Evolutionary conservation across 2,329 filamentous ascomycete genomes (phyloP), one percentile per base, ranked within the genome.

Genomic region (Knoxdaviesia capensis): DNA sequence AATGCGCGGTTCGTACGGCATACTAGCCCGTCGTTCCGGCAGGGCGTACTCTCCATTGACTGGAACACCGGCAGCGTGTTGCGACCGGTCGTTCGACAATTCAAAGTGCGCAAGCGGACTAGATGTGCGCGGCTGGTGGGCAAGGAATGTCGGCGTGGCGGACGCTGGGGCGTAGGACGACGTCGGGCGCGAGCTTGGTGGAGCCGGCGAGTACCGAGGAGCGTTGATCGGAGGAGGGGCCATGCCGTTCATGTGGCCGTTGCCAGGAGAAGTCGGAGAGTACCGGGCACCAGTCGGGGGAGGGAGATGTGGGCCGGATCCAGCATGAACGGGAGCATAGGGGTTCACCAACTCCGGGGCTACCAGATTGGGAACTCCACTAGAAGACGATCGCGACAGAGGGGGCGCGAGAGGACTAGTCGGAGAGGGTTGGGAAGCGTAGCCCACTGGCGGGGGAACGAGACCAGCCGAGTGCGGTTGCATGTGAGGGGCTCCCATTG

Each of bases 61-160:
- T 20, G 20, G 20, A 20, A 20, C 20, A 20, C 20, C 20, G 20
- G 20, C 20, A 20, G 20, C 20, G 7, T 11, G 35, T 46, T 55
- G 53, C 6, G 57, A 45, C 38, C 59, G 58, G 32, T 63, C 61
- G 42, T 62, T 60, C 6, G 61, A 63, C 7, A 65, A 62, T 52
- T 78, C 74, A 45, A 75, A 77, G 49, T 79, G 72, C 5, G 74
- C 74, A 45, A 79, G 55, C 1, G 75, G 75, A 48, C 75, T 80
- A 2, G 74, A 79, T 2, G 75, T 79, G 47, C 75, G 63, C 6
- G 75, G 74, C 46, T 74, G 66, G 50, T 78, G 72, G 39, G 71
- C 60, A 36, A 77, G 58, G 34, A 64, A 55, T 20, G 20, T 20
- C 9, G 69, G 59, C 30, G 66, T 62, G 6, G 64, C 56, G 1